A percentile compares a stretch with the other conserved stretches of the same genome.
phyloP scores from a whole-genome alignment of 2,329 filamentous ascomycete species.

The Diplocarpon rosae region DNA sequence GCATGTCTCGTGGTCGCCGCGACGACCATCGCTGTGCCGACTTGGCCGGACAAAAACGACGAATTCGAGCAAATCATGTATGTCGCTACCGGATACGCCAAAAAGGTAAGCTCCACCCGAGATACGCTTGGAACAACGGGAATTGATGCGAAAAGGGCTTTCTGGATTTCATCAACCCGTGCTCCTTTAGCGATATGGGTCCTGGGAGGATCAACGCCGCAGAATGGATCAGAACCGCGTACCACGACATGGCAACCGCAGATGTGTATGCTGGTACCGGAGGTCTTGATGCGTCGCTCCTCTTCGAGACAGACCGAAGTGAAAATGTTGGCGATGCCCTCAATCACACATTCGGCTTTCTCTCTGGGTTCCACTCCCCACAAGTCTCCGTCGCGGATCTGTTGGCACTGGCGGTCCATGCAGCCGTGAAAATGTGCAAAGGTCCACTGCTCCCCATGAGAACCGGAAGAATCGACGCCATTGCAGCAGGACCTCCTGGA shows the following conservation, averaged over 20 bases:
- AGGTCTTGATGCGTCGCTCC: constrained; percentile 46
- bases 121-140: neutral
- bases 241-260: constrained; percentile 47
- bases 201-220: neutral
- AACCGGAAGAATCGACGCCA: constrained; percentile 43
- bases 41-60: neutral
- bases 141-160: neutral
- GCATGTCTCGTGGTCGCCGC: neutral
- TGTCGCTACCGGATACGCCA: neutral
- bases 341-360: neutral
- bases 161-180: neutral
- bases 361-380: neutral
- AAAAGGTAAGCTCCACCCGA: neutral
- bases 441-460: constrained; percentile 32
- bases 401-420: neutral
- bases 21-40: neutral
- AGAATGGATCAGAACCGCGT: constrained; percentile 34
- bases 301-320: constrained; percentile 41
- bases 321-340: constrained; percentile 32
- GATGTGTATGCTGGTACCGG: constrained; percentile 36
- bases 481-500: constrained; percentile 33
- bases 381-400: constrained; percentile 28
- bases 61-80: neutral
- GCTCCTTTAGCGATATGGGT: neutral
- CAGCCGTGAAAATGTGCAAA: constrained; percentile 15